phyloP scores from a whole-genome alignment of 2,329 filamentous ascomycete species.

The Pseudogymnoascus sp. region DNA sequence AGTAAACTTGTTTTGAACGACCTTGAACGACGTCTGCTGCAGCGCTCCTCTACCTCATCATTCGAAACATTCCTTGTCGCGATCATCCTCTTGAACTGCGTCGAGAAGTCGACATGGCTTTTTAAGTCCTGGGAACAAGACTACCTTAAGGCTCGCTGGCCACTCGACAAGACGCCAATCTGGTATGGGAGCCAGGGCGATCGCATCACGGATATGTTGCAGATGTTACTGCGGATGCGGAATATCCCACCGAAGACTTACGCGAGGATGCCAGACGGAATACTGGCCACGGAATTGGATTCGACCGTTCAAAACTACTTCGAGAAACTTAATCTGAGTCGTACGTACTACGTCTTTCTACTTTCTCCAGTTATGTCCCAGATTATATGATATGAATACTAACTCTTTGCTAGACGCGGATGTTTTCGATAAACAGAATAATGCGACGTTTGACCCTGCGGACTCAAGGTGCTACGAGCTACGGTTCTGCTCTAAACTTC shows the following conservation, averaged over 20 bases:
- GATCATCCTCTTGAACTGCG: constrained; percentile 56
- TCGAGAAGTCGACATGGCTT: constrained; percentile 62
- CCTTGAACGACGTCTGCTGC: constrained; percentile 54
- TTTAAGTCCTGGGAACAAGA: constrained; percentile 63
- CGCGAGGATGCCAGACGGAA: constrained; percentile 38
- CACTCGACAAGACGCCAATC: constrained; percentile 49
- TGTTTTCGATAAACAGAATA: constrained; percentile 26
- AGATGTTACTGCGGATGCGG: constrained; percentile 55
- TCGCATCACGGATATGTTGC: constrained; percentile 49
- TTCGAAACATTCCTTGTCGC: constrained; percentile 57
- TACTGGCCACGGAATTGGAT: constrained; percentile 37
- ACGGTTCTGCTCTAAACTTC: constrained; percentile 42
- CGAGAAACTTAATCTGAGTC: constrained; percentile 47
- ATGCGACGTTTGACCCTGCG: constrained; percentile 23
- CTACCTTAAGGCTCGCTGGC: constrained; percentile 49
- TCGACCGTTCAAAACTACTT: constrained; percentile 46
- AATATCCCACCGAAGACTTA: constrained; percentile 50
- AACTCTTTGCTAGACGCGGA: constrained; percentile 20
- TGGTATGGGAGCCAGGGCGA: constrained; percentile 53
- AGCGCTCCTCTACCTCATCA: constrained; percentile 52
- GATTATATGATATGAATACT: constrained; percentile 8
- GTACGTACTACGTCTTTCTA: constrained; percentile 36
- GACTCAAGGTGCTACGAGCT: constrained; percentile 45
- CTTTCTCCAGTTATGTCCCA: too few relatives aligned
- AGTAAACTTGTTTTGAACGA: constrained; percentile 52